phyloP scores from a whole-genome alignment of 202 grass and related monocot species.

The Dendrocalamus latiflorus region DNA sequence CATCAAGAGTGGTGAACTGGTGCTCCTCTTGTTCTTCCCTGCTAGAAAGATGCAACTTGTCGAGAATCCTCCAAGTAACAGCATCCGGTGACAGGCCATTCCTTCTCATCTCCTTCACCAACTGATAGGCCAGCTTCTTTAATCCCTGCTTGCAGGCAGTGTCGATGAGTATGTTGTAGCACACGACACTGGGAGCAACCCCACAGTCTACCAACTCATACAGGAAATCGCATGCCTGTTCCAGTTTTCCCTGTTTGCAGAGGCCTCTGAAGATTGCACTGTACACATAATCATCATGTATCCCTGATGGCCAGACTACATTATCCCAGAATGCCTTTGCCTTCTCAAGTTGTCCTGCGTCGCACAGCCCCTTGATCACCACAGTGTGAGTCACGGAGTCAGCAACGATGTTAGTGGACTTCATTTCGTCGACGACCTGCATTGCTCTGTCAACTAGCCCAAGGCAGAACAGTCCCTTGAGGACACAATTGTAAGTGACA shows the following conservation, averaged over 20 bases:
- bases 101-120: slow-evolving; percentile 72
- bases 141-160: slow-evolving; percentile 57
- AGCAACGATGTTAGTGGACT: no score
- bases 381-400: no score
- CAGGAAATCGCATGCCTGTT: slow-evolving; percentile 82
- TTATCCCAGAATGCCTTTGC: no score
- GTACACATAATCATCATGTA: slow-evolving; percentile 83
- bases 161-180: slow-evolving; percentile 80
- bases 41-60: no score
- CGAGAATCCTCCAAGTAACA: slow-evolving; percentile 87
- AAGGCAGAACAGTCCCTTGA: no score
- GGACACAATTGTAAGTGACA: no score
- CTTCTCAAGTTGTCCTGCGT: slow-evolving; percentile 32
- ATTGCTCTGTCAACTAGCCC: no score
- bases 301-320: slow-evolving; percentile 65
- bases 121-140: slow-evolving; percentile 58
- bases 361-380: slow-evolving; percentile 15
- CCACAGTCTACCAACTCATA: slow-evolving; percentile 64
- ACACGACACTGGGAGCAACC: slow-evolving; percentile 49
- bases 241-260: slow-evolving; percentile 54
- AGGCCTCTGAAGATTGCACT: slow-evolving; percentile 56
- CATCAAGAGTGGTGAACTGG: not conserved
- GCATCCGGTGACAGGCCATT: slow-evolving; percentile 64
- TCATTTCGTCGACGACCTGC: no score
- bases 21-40: slow-evolving; percentile 22